Conservation (phyloP, 2,329 filamentous ascomycete species). For the Leptographium flavum region DNA sequence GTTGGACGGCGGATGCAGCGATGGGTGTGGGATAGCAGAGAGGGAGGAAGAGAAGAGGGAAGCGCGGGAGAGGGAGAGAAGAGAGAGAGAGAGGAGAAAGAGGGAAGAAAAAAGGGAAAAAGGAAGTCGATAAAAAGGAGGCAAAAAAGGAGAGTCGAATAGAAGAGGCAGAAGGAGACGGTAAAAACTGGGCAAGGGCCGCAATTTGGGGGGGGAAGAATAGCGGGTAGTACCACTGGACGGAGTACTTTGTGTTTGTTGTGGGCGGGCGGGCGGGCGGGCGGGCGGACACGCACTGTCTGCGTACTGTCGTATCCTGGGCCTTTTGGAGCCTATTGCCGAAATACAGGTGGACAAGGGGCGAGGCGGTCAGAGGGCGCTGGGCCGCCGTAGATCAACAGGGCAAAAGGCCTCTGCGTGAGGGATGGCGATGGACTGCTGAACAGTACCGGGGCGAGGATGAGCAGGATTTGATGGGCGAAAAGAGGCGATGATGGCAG, state of each 20-base stretch:
- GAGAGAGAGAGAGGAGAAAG: neutral
- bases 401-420: too few relatives aligned
- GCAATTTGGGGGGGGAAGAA: neutral
- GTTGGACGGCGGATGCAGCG: neutral
- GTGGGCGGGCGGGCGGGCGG: neutral
- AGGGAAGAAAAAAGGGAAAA: neutral
- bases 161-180: neutral
- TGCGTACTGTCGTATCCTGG: constrained; percentile 1
- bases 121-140: neutral
- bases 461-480: too few relatives aligned
- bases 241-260: neutral
- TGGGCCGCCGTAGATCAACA: too few relatives aligned
- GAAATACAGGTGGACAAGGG: neutral
- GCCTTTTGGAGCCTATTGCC: constrained; percentile 1
- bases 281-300: neutral
- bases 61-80: neutral
- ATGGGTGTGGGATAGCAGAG: neutral
- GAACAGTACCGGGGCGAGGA: too few relatives aligned
- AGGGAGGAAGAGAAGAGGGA: neutral
- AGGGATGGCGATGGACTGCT: too few relatives aligned
- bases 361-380: too few relatives aligned
- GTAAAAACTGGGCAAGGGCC: neutral
- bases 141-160: neutral
- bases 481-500: too few relatives aligned
- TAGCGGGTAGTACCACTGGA: neutral